These are phyloP conservation scores for Chloris gayana DNA, from an alignment of 176 grass and related monocot species.

Conservation along the genomic window DNA sequence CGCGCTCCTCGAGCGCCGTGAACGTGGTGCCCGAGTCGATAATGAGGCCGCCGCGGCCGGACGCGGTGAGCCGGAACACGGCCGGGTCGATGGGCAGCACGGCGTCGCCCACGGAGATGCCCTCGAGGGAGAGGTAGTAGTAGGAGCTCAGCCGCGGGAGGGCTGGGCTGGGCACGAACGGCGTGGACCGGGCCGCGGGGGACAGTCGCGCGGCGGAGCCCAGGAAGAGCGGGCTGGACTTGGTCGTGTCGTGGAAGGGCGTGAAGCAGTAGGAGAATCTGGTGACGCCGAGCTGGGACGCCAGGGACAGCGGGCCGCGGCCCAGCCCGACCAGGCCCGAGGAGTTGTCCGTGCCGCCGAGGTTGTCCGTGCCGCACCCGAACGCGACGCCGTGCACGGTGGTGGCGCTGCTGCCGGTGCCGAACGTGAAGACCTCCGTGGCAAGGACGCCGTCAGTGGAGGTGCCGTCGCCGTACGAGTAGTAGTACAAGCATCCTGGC, in stretches of 20 bases:
- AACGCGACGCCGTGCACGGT: slow-evolving; percentile 29
- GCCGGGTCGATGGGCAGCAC: slow-evolving; percentile 46
- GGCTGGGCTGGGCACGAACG: slow-evolving; percentile 19
- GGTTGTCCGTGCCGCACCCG: slow-evolving; percentile 51
- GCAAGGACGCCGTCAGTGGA: slow-evolving; percentile 46
- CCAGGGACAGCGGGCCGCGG: slow-evolving; percentile 39
- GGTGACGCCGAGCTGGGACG: slow-evolving; percentile 38
- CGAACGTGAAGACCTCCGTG: slow-evolving; percentile 32
- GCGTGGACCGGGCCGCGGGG: slow-evolving; percentile 12
- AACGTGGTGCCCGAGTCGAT: slow-evolving; percentile 57
- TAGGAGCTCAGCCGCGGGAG: slow-evolving; percentile 25
- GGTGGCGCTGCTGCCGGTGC: background rate
- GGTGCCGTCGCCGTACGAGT: slow-evolving; percentile 41
- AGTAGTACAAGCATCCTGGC: slow-evolving; percentile 42
- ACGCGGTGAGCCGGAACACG: slow-evolving; percentile 36
- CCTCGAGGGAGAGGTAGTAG: slow-evolving; percentile 55
- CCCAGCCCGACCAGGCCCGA: slow-evolving; percentile 49
- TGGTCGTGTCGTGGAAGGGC: slow-evolving; percentile 23
- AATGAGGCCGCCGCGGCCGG: slow-evolving; percentile 48
- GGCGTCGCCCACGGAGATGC: slow-evolving; percentile 40
- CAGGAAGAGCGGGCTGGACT: slow-evolving; percentile 34
- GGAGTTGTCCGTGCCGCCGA: slow-evolving; percentile 41
- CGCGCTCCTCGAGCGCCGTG: slow-evolving; percentile 52
- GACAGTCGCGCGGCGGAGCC: slow-evolving; percentile 31
- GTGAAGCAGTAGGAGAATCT: slow-evolving; percentile 57